phyloP scores from a whole-genome alignment of 2,329 filamentous ascomycete genomes.

The Sordariomycetes sp. region DNA sequence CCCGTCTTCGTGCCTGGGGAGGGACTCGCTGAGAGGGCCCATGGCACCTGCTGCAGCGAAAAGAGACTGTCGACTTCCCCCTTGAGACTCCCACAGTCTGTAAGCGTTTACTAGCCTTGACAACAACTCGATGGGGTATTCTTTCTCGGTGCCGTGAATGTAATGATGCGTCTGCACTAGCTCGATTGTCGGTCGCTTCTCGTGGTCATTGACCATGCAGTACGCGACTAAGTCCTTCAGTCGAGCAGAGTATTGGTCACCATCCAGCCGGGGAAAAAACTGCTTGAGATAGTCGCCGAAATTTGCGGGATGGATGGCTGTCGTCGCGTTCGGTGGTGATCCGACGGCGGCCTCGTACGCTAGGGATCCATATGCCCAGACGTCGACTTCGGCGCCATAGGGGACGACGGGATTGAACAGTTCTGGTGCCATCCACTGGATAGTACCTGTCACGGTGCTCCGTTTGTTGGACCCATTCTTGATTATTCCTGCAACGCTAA shows the following conservation, averaged over 20 bases:
- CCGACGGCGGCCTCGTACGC: conserved; percentile 73
- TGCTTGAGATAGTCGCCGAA: conserved; percentile 32
- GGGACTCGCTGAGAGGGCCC: conserved; percentile 26
- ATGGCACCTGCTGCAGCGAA: conserved; percentile 43
- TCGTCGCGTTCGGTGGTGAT: conserved; percentile 53
- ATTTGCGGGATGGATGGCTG: conserved; percentile 29
- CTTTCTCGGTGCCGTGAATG: conserved; percentile 45
- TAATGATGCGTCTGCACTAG: conserved; percentile 58
- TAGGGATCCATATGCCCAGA: conserved; percentile 77
- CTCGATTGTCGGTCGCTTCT: conserved; percentile 55
- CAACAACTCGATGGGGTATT: conserved; percentile 51
- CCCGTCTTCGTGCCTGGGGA: conserved; percentile 37
- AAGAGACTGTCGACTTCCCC: conserved; percentile 56
- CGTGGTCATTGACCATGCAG: conserved; percentile 56
- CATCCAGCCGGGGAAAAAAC: conserved; percentile 55
- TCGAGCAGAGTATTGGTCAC: conserved; percentile 54
- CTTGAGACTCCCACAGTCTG: conserved; percentile 62
- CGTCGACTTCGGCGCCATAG: conserved; percentile 63
- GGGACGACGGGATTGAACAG: conserved; percentile 47
- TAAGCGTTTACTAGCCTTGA: conserved; percentile 57
- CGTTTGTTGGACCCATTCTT: conserved; percentile 66
- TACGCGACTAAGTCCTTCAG: conserved; percentile 60
- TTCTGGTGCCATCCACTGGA: conserved; percentile 80
- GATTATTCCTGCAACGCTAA: conserved; percentile 68
- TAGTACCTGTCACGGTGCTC: conserved; percentile 69